Base-by-base conservation (phyloP, 73 alveolate species). In the Diophrys appendiculata region DNA sequence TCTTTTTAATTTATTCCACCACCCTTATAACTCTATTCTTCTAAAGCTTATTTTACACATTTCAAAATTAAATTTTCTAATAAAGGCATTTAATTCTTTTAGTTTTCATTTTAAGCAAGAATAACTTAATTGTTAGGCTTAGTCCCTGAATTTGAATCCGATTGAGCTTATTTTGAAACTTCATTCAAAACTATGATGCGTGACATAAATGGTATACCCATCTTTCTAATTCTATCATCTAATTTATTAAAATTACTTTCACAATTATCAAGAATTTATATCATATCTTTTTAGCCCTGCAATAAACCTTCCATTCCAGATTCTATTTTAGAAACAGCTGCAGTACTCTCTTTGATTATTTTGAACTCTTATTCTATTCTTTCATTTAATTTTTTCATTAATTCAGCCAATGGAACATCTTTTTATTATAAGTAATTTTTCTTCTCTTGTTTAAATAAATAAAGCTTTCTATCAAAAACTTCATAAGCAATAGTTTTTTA, bases 301-400 rank as follows among this genome's bases (percentile, higher is more conserved):
- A 22, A 76, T 25, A 5, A 76, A 55, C 65, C 33, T 78, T 76
- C 27, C 67, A n/a, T 67, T 33, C 14, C 23, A 24, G 0, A 33
- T 78, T 67, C 18, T 65, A 64, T 68, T 31, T 69, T 33, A 64
- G 52, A 24, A 65, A 64, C 29, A 65, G 52, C 34, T 33, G 11
- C 25, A 29, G 14, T 26, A 1, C 33, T 8, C 18, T 78, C n/a
- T 1, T 34, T 43, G 23, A 78, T 64, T 32, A 34, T 71, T 68
- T 70, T 43, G 29, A 72, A 54, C 1, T 24, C 34, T 43, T 52
- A 24, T n/a, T 70, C 82, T n/a, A 54, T 73, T 72, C 72, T 80
- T 23, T 70, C 89, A 80, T 80, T 76, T 28, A 72, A 71, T n/a
- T 80, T 69, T 52, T 65, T 78, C 29, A 80, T 26, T 30, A 65